A percentile compares a stretch with the other conserved stretches of the same genome.
Evolutionary conservation across 371 early-diverging fungal genomes (phyloP).

Genomic region (Lichtheimia ramosa): DNA sequence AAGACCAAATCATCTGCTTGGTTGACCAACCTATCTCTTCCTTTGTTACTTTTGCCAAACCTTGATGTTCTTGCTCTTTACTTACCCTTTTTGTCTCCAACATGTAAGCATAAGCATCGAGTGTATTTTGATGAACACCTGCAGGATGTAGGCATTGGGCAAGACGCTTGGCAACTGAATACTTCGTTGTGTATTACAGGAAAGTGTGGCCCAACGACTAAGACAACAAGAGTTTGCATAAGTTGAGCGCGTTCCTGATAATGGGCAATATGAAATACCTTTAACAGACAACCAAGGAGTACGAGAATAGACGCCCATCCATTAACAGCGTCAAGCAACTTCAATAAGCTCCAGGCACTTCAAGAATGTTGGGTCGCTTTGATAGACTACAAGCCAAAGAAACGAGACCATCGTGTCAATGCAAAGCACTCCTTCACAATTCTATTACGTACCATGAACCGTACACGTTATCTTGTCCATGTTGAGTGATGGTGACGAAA

Average conservation of each 20-base stretch:
- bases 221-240: background rate
- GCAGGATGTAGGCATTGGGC: constrained; percentile 98
- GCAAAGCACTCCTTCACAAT: background rate
- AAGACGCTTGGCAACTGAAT: constrained; percentile 90
- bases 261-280: constrained; percentile 45
- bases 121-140: constrained; percentile 97
- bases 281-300: constrained; percentile 81
- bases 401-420: background rate
- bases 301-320: constrained; percentile 97
- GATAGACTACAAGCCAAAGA: constrained; percentile 13
- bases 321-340: constrained; percentile 88
- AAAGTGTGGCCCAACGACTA: constrained; percentile 81
- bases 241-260: background rate
- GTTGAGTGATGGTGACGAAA: constrained; percentile 3
- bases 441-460: constrained; percentile 15
- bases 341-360: constrained; percentile 82
- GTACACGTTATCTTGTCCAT: constrained; percentile 12
- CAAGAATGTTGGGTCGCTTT: constrained; percentile 75
- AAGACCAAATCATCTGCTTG: constrained; percentile 75
- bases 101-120: constrained; percentile 91
- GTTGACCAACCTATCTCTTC: constrained; percentile 62
- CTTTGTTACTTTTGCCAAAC: background rate
- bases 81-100: constrained; percentile 81
- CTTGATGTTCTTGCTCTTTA: background rate
- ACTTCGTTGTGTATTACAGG: constrained; percentile 81